Percentiles rank a stretch among this genome's conserved stretches.
phyloP scores from a whole-genome alignment of 345 rosid species.

The Psidium friedrichsthalianum region DNA sequence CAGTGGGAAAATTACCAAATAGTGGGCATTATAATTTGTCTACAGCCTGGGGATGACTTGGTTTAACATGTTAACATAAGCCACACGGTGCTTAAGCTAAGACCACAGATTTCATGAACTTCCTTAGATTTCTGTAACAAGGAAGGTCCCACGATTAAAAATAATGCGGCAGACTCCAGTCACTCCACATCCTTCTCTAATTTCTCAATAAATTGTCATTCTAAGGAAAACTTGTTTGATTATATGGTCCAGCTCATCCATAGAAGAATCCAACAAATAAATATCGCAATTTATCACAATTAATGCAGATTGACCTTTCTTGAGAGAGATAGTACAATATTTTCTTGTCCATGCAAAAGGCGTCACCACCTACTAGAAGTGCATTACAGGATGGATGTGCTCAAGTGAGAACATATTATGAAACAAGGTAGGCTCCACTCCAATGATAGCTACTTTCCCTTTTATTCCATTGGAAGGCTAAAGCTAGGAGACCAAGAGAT shows the following conservation, averaged over 20 bases:
- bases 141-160: background rate
- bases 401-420: background rate
- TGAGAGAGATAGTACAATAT: background rate
- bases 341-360: background rate
- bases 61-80: background rate
- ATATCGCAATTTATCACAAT: background rate
- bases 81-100: background rate
- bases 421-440: background rate
- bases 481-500: background rate
- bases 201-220: background rate
- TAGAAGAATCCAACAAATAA: background rate
- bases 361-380: background rate
- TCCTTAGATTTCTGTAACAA: background rate
- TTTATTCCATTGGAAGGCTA: background rate
- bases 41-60: background rate
- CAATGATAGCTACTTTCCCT: background rate
- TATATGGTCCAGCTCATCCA: background rate
- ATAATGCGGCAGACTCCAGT: background rate
- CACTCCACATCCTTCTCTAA: background rate
- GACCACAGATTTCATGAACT: background rate
- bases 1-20: background rate
- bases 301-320: background rate
- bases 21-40: background rate
- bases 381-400: background rate
- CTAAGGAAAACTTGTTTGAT: background rate